Conservation (phyloP, 768 basidiomycete species). For the Serendipita sp. region DNA sequence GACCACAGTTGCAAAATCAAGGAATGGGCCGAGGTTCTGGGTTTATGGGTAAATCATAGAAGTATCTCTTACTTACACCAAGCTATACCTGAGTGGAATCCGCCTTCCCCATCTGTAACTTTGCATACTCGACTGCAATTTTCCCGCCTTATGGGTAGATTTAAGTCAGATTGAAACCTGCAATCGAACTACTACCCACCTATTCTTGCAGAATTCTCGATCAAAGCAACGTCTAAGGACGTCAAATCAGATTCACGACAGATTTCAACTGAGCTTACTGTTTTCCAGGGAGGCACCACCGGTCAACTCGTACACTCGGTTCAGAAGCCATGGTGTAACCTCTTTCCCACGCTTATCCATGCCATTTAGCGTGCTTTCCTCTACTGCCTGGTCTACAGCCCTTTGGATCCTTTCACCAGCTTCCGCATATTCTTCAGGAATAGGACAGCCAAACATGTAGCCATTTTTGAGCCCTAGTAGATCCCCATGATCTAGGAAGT, state of each 20-base stretch:
- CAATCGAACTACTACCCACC: conserved; percentile 31
- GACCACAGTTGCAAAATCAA: no score
- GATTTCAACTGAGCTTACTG: conserved; percentile 28
- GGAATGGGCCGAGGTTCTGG: no score
- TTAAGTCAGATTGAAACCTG: neutral
- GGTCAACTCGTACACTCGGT: conserved; percentile 66
- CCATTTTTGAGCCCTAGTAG: conserved; percentile 62
- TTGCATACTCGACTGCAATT: conserved; percentile 63
- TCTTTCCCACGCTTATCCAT: conserved; percentile 71
- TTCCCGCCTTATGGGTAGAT: conserved; percentile 36
- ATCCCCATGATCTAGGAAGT: conserved; percentile 41
- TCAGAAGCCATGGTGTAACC: conserved; percentile 86
- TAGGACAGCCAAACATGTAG: conserved; percentile 74
- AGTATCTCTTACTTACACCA: neutral
- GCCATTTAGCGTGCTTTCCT: conserved; percentile 68
- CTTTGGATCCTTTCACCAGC: conserved; percentile 53
- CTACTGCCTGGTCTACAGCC: conserved; percentile 69
- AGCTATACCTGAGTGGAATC: conserved; percentile 14
- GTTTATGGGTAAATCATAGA: conserved; percentile 1
- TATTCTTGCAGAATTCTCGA: conserved; percentile 73
- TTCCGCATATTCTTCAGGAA: conserved; percentile 57
- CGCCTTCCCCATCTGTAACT: conserved; percentile 20
- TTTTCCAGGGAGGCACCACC: conserved; percentile 53
- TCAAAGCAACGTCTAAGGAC: conserved; percentile 60
- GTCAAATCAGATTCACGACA: neutral